phyloP scores from a whole-genome alignment of 2,329 filamentous ascomycete genomes.

The Fusarium kyushuense region DNA sequence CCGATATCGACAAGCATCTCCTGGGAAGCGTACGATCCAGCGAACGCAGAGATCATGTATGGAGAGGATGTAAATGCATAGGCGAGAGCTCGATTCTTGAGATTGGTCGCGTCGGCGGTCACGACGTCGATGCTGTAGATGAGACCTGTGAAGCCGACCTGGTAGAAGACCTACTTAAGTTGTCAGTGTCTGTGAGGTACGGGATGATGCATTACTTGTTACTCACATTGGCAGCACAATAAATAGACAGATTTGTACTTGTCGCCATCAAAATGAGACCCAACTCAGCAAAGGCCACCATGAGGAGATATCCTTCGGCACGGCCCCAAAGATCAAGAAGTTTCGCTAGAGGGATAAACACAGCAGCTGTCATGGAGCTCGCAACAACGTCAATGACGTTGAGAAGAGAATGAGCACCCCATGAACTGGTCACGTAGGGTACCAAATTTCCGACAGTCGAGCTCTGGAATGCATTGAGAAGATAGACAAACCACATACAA shows the following conservation, averaged over 20 bases:
- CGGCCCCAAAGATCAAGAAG: constrained; percentile 27
- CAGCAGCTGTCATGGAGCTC: constrained; percentile 16
- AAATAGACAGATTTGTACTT: constrained; percentile 55
- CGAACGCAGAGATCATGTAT: constrained; percentile 61
- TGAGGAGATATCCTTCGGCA: constrained; percentile 16
- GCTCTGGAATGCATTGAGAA: constrained; percentile 46
- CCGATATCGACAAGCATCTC: constrained; percentile 45
- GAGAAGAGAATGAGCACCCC: constrained; percentile 11
- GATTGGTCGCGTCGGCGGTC: constrained; percentile 21
- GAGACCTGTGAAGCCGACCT: constrained; percentile 14
- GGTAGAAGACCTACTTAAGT: background rate
- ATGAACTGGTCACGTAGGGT: constrained; percentile 10
- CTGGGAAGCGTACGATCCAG: constrained; percentile 52
- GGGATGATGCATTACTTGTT: accelerated
- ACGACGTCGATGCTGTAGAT: constrained; percentile 25
- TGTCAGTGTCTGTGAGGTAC: accelerated
- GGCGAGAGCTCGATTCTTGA: constrained; percentile 35
- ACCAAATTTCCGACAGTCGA: constrained; percentile 51
- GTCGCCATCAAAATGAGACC: constrained; percentile 71
- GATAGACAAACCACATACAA: constrained; percentile 20
- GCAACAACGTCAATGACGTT: constrained; percentile 19
- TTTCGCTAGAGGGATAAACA: constrained; percentile 17
- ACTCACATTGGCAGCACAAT: constrained; percentile 64
- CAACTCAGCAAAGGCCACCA: constrained; percentile 51
- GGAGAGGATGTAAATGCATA: constrained; percentile 57